These are phyloP conservation scores for Antitrichia curtipendula DNA, from an alignment of 225 moss, liverwort and hornwort species.

Conservation along the genomic window DNA sequence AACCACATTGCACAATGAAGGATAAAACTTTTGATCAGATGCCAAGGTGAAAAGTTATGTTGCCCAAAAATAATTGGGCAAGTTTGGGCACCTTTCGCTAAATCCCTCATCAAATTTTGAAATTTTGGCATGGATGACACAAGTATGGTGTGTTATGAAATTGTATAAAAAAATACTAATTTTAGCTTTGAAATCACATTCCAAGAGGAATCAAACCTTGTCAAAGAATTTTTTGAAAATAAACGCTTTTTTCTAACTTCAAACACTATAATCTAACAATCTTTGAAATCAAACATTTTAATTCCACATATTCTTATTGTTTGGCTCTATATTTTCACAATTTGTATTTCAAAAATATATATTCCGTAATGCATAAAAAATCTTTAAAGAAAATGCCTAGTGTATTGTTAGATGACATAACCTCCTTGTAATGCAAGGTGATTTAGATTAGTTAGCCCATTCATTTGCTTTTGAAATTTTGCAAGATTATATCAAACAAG, in stretches of 20 bases:
- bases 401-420: background rate
- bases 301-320: accelerated
- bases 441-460: background rate
- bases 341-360: background rate
- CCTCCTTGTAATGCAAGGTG: accelerated
- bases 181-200: background rate
- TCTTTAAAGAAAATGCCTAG: background rate
- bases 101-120: background rate
- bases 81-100: background rate
- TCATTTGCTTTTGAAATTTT: background rate
- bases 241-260: background rate
- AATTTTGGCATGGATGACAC: background rate
- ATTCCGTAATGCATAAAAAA: background rate
- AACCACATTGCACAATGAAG: accelerated
- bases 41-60: accelerated
- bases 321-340: accelerated
- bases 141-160: background rate
- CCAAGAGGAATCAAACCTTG: background rate
- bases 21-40: accelerated
- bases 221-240: background rate
- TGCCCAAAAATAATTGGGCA: background rate
- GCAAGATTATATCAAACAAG: background rate
- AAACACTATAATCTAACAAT: background rate
- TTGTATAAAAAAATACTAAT: background rate
- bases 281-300: background rate